Conservation (phyloP, 768 basidiomycete genomes). For the Suillus variegatus region DNA sequence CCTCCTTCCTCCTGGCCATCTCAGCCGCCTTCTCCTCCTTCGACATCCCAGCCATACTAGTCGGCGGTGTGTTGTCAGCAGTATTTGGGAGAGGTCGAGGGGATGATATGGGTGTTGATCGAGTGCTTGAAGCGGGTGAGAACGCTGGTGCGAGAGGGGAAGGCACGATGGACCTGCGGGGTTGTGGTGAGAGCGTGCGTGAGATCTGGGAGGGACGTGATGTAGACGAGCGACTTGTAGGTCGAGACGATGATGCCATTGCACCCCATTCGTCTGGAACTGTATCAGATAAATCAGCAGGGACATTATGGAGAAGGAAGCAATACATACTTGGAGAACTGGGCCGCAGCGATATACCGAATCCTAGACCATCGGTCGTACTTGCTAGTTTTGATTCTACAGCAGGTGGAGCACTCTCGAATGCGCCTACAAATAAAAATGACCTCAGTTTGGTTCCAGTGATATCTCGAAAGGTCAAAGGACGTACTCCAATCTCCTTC, state of each 20-base stretch:
- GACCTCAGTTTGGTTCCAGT: not conserved
- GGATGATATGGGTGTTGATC: conserved; percentile 29
- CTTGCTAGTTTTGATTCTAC: conserved; percentile 23
- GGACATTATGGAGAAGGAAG: not conserved
- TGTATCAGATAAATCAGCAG: not conserved
- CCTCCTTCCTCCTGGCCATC: conserved; percentile 89
- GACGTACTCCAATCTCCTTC: conserved; percentile 91
- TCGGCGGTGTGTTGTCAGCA: conserved; percentile 17
- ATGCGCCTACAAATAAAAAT: conserved; percentile 60
- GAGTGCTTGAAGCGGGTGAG: conserved; percentile 21
- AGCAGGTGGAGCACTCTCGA: conserved; percentile 56
- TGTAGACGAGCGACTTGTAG: conserved; percentile 9
- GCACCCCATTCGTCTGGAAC: conserved; percentile 25
- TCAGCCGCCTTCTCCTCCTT: conserved; percentile 96
- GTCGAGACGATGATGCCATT: conserved; percentile 13
- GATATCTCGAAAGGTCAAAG: not conserved
- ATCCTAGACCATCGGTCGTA: conserved; percentile 27
- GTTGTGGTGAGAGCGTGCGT: conserved; percentile 25
- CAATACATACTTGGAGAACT: not conserved
- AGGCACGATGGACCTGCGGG: conserved; percentile 7
- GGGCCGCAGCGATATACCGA: conserved; percentile 16
- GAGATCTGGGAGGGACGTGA: conserved; percentile 17
- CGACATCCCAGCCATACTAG: conserved; percentile 51
- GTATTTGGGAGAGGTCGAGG: conserved; percentile 11
- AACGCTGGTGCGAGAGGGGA: conserved; percentile 6